Base-by-base conservation (phyloP, 2,329 filamentous ascomycete species). In the Penicillium digitatum region DNA sequence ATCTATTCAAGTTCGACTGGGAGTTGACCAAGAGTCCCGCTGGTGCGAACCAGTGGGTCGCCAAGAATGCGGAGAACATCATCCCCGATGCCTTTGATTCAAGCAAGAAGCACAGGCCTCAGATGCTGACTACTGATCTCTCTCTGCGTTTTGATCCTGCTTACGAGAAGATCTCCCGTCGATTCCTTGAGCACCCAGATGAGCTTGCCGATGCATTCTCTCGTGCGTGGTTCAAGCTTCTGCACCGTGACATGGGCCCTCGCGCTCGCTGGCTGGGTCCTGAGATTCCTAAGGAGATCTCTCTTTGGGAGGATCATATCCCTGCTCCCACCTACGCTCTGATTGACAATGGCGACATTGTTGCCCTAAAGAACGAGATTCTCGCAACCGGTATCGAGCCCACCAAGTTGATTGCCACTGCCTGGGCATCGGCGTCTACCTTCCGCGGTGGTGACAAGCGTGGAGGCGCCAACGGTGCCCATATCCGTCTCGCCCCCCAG, bases 201-300 rank as follows among this genome's bases (percentile, higher is more conserved):
- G 75, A 89, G 77, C 80, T 91, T 37, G 80, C 79, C 51, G 84
- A 90, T 57, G 85, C 82, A 9, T 92, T 91, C 67, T 79, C 81
- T 22, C 82, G 83, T 47, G 88, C 88, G 14, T 92, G 88, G 88
- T 92, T 89, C 82, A 91, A 92, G 83, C 82, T 92, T 39, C 79
- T 88, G 32, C 88, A 92, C 77, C 87, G 88, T 76, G 88, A 91
- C 71, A 82, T 92, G 76, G 88, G 88, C 16, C 88, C 88, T 40
- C 78, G 82, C 51, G 70, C 80, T 24, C 87, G 86, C 69, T 91
- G 88, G 79, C 67, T 90, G 44, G 88, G 88, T 29, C 88, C 88
- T 1, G 88, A 92, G 73, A 78, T 89, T 18, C 87, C 88, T 45
- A 76, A 79, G 50, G 86, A 91, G 78, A 77, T 79, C 12, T 78